Conservation (phyloP, 2,329 filamentous ascomycete species). For the Colletotrichum siamense region DNA sequence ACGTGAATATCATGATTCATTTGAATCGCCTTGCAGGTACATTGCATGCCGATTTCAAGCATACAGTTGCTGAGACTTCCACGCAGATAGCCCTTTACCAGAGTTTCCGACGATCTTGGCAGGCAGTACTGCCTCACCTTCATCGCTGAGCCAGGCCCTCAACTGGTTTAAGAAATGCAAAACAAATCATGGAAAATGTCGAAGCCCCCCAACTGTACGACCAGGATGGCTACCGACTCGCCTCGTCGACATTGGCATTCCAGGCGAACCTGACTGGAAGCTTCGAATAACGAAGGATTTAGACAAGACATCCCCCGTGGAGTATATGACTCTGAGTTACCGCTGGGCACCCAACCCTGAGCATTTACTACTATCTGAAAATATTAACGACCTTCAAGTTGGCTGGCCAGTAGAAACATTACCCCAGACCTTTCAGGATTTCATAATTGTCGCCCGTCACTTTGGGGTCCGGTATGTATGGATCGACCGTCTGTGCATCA, state of each 20-base stretch:
- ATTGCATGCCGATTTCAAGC: accelerated
- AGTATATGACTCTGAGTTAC: background rate
- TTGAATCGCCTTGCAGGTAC: background rate
- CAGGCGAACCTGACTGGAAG: background rate
- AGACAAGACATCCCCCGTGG: background rate
- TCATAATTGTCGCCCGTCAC: background rate
- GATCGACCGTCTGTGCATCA: background rate
- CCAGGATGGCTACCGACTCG: background rate
- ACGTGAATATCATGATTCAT: background rate
- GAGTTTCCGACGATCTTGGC: background rate
- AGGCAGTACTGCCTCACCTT: background rate
- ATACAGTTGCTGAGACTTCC: accelerated
- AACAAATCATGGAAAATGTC: background rate
- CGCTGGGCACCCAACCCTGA: background rate
- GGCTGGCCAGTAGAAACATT: background rate
- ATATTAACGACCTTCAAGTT: background rate
- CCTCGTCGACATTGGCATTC: background rate
- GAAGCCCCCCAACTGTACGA: background rate
- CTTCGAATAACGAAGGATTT: background rate
- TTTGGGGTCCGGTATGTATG: background rate
- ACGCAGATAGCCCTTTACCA: background rate
- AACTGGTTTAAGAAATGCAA: background rate
- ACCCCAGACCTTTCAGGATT: background rate
- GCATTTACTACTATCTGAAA: background rate
- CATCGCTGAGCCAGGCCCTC: background rate